These are phyloP conservation scores for Fraxinus quadrangulata DNA, from an alignment of 257 asterid genomes.

Conservation along the genomic window DNA sequence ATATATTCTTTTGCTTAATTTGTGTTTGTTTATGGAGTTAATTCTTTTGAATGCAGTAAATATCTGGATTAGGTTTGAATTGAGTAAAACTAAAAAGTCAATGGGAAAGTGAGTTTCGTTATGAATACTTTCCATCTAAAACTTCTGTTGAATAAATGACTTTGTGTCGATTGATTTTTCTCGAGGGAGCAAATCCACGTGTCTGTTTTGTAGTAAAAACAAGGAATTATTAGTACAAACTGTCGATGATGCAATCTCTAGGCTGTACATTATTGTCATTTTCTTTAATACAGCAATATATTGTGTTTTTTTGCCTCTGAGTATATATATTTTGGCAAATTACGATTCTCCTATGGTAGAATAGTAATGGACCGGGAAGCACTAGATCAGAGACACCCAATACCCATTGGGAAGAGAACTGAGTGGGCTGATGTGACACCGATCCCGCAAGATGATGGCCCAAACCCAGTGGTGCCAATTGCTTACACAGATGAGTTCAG, in stretches of 20 bases:
- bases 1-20: background rate
- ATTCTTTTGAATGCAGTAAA: background rate
- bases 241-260: background rate
- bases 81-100: background rate
- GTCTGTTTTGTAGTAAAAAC: background rate
- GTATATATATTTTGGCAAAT: background rate
- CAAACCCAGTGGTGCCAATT: slow-evolving; percentile 83
- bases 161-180: background rate
- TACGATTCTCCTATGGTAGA: background rate
- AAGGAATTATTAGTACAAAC: background rate
- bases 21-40: background rate
- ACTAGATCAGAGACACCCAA: slow-evolving; percentile 25
- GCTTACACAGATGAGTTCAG: slow-evolving; percentile 71
- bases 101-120: background rate
- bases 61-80: background rate
- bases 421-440: slow-evolving; percentile 88
- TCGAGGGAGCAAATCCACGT: background rate
- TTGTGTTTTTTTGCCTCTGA: background rate
- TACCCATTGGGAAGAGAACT: slow-evolving; percentile 59
- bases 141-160: background rate
- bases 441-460: slow-evolving; percentile 87
- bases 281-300: background rate
- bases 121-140: background rate
- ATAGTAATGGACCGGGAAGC: slow-evolving; percentile 22
- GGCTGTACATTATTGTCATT: background rate